Percentiles rank a stretch among this genome's conserved stretches.
These are phyloP conservation scores for Metschnikowia santaceciliae DNA, from an alignment of 805 yeast genomes.

Conservation along the genomic window DNA sequence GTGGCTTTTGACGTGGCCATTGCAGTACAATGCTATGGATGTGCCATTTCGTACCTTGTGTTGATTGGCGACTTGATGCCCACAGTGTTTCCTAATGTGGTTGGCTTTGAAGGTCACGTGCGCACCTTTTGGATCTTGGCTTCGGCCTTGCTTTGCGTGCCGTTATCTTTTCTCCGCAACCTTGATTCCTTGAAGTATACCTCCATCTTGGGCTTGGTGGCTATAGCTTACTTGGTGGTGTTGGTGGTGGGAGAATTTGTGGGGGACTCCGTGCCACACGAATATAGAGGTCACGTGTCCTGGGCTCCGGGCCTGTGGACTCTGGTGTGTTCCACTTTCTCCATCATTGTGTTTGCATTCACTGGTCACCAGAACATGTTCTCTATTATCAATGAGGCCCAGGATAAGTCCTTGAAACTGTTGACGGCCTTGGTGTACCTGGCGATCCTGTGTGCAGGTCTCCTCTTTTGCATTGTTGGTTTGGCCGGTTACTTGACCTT, in stretches of 20 bases:
- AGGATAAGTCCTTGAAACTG: slow-evolving; percentile 45
- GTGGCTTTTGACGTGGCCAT: slow-evolving; percentile 70
- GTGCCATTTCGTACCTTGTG: slow-evolving; percentile 64
- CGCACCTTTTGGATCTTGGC: slow-evolving; percentile 61
- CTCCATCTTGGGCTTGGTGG: slow-evolving; percentile 73
- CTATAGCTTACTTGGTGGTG: slow-evolving; percentile 73
- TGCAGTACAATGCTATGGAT: slow-evolving; percentile 76
- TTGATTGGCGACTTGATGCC: slow-evolving; percentile 76
- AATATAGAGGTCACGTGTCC: slow-evolving; percentile 26
- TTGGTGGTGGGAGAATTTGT: slow-evolving; percentile 72
- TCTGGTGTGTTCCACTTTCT: slow-evolving; percentile 64
- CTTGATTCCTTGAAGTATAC: slow-evolving; percentile 84
- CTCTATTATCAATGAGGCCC: slow-evolving; percentile 78
- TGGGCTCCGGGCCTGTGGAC: slow-evolving; percentile 39
- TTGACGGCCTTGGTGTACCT: slow-evolving; percentile 45
- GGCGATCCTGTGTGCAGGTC: slow-evolving; percentile 58
- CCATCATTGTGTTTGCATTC: slow-evolving; percentile 91
- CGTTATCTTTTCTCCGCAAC: slow-evolving; percentile 68
- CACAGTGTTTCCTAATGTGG: slow-evolving; percentile 38
- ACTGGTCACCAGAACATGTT: slow-evolving; percentile 97
- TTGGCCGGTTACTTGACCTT: slow-evolving; percentile 75
- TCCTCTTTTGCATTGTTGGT: slow-evolving; percentile 69
- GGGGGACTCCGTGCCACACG: slow-evolving; percentile 47
- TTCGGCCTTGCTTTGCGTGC: slow-evolving; percentile 43
- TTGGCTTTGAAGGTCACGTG: slow-evolving; percentile 21